phyloP scores from a whole-genome alignment of 345 rosid species.

The Excoecaria agallocha region DNA sequence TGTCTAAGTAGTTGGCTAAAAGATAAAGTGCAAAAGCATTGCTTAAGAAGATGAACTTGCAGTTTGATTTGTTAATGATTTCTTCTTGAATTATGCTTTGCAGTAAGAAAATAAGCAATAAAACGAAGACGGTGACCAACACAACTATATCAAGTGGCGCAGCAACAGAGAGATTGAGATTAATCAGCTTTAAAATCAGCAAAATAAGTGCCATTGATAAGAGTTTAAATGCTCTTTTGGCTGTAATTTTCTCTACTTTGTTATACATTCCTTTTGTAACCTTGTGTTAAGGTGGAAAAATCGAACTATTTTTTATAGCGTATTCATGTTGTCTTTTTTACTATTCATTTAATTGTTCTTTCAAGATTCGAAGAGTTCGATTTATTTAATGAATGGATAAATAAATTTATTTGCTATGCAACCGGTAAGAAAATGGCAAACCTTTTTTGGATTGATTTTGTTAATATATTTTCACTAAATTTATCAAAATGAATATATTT shows the following conservation, averaged over 20 bases:
- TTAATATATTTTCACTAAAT: too few species aligned
- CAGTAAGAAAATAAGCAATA: conserved; percentile 75
- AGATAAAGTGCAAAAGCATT: conserved; percentile 4
- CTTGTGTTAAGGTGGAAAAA: conserved; percentile 20
- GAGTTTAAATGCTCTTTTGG: conserved; percentile 15
- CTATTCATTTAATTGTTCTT: too few species aligned
- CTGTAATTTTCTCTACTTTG: conserved; percentile 42
- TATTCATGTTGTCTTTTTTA: neutral
- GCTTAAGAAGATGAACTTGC: conserved; percentile 6
- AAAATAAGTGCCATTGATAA: conserved; percentile 32
- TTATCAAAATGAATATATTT: too few species aligned
- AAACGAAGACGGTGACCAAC: conserved; percentile 57
- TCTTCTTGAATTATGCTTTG: conserved; percentile 7
- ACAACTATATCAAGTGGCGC: conserved; percentile 48
- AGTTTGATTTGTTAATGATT: neutral
- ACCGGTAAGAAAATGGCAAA: too few species aligned
- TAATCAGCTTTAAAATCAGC: conserved; percentile 26
- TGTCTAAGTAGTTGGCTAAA: neutral
- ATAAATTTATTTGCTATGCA: too few species aligned
- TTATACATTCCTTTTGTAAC: conserved; percentile 40
- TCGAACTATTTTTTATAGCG: conserved; percentile 4
- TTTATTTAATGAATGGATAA: too few species aligned
- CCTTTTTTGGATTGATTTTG: too few species aligned
- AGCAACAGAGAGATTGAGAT: conserved; percentile 37
- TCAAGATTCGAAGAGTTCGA: too few species aligned